Evolutionary conservation across 2,329 filamentous ascomycete species (phyloP), one percentile per base, ranked within the genome.

Genomic region (Triangularia setosa): DNA sequence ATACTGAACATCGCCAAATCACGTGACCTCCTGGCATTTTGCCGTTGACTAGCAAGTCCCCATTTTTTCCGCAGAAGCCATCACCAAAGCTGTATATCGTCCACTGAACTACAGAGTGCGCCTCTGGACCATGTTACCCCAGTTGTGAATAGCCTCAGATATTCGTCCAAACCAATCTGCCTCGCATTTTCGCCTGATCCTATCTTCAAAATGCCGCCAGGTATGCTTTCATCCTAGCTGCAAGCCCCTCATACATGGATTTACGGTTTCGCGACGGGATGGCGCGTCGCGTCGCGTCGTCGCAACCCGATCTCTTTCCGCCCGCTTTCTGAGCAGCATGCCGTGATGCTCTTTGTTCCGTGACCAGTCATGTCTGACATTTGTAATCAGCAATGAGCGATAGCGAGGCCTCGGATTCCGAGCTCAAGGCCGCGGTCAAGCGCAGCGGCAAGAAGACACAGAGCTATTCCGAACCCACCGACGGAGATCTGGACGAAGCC

Each of bases 351-450:
- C 33, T 48, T 48, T 18, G 7, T 48, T 21, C 4, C 21, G n/a
- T 3, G n/a, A 21, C 12, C n/a, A 21, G 40, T 18, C 44, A 35
- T 14, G 44, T 23, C 53, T 61, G 59, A 64, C 58, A 58, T 4
- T 52, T 21, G 33, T 4, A 55, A 62, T 52, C 63, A 78, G 79
- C 78, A 14, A 74, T 80, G 40, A 81, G 79, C 68, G 79, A 70
- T 61, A 58, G 80, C 65, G 78, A 79, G 24, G 67, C 67, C 25
- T 80, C 79, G 1, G 79, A 70, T 54, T 28, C 57, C 24, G 67
- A 69, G 16, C 12, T 64, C 21, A 35, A 60, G 8, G 35, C 56
- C 7, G 35, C 48, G 6, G 55, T 35, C 16, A 68, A 65, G 30
- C 67, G 67, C 30, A 11, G 55, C 2, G 62, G 60, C 53, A 66